Evolutionary conservation across 2,329 filamentous ascomycete genomes (phyloP).

Genomic region (Scleromitrula shiraiana): DNA sequence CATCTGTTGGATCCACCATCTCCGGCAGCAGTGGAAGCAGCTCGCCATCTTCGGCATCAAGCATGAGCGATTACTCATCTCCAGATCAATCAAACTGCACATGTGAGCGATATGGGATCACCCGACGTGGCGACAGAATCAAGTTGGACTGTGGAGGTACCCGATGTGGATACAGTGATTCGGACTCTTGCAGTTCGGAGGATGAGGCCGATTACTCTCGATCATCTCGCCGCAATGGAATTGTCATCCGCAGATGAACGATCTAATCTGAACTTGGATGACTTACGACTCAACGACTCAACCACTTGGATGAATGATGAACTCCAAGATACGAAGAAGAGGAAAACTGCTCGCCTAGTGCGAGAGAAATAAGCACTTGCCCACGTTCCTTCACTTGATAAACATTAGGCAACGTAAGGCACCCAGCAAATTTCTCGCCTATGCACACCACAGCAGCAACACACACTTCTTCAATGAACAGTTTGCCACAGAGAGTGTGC

Average conservation of each 20-base stretch:
- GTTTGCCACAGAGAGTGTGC: not conserved
- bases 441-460: too few species aligned
- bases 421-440: too few species aligned
- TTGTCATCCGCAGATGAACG: constrained; percentile 42
- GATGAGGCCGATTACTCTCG: constrained; percentile 53
- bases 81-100: constrained; percentile 67
- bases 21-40: constrained; percentile 58
- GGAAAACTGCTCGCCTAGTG: too few species aligned
- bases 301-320: constrained; percentile 5
- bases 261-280: too few species aligned
- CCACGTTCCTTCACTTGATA: too few species aligned
- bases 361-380: too few species aligned
- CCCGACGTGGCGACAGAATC: constrained; percentile 83
- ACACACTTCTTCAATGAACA: too few species aligned
- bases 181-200: constrained; percentile 57
- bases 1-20: constrained; percentile 66
- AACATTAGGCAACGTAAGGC: too few species aligned
- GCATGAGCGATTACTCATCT: constrained; percentile 70
- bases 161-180: constrained; percentile 73
- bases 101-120: constrained; percentile 95
- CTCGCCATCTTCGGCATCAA: constrained; percentile 65
- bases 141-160: constrained; percentile 91
- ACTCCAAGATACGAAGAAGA: not conserved
- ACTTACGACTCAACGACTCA: constrained; percentile 2
- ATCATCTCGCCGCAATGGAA: constrained; percentile 55